Evolutionary conservation across 2,329 filamentous ascomycete genomes (phyloP).

Genomic region (Epichloe elymi): DNA sequence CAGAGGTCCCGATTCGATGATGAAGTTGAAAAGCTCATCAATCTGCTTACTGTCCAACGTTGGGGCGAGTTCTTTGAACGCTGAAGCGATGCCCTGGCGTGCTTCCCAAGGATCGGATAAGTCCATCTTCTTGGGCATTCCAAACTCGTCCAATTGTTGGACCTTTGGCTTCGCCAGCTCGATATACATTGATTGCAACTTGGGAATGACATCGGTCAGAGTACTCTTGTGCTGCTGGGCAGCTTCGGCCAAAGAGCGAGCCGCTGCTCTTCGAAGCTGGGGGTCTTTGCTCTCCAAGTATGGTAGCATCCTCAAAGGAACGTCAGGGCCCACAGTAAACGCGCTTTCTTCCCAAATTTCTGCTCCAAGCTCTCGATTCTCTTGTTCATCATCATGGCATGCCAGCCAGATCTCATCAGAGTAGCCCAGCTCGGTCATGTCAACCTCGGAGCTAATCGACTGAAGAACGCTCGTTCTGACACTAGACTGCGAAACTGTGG

Average conservation of each 20-base stretch:
- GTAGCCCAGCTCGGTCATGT: conserved; percentile 75
- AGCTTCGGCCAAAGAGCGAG: conserved; percentile 66
- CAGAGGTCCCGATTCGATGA: conserved; percentile 78
- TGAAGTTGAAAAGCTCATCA: conserved; percentile 67
- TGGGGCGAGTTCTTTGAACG: conserved; percentile 69
- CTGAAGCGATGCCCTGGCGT: conserved; percentile 75
- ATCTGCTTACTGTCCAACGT: conserved; percentile 57
- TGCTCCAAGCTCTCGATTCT: conserved; percentile 70
- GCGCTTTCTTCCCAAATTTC: conserved; percentile 95
- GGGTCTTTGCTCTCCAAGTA: conserved; percentile 69
- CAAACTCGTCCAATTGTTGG: conserved; percentile 80
- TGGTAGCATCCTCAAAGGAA: conserved; percentile 55
- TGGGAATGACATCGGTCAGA: conserved; percentile 48
- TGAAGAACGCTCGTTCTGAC: conserved; percentile 80
- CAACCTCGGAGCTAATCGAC: conserved; percentile 80
- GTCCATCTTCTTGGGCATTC: conserved; percentile 85
- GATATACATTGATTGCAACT: conserved; percentile 57
- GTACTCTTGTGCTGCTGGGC: conserved; percentile 46
- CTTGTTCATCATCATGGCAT: conserved; percentile 78
- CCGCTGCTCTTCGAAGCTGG: conserved; percentile 72
- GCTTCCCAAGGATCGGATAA: conserved; percentile 82
- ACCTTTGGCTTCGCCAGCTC: conserved; percentile 71
- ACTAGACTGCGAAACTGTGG: conserved; percentile 63
- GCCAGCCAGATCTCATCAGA: conserved; percentile 89
- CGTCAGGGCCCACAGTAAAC: conserved; percentile 53